phyloP scores from a whole-genome alignment of 73 alveolate species.

The Paramecium sonneborni region DNA sequence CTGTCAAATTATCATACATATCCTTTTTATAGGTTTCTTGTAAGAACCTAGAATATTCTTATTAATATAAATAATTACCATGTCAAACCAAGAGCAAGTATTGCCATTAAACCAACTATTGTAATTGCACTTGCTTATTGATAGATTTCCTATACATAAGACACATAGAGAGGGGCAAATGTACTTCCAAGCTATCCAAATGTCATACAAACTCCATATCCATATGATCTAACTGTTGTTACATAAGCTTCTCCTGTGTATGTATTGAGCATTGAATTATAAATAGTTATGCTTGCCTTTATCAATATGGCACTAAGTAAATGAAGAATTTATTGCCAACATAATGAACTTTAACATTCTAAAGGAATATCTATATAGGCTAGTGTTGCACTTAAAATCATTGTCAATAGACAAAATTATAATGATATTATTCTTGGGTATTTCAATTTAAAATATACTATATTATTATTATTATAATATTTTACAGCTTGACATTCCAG shows the following conservation, averaged over 20 bases:
- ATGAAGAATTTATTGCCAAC: constrained; percentile 28
- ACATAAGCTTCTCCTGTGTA: constrained; percentile 64
- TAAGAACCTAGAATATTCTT: constrained; percentile 7
- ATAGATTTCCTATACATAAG: not conserved
- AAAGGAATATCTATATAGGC: constrained; percentile 10
- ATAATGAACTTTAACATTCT: not conserved
- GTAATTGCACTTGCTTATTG: constrained; percentile 3
- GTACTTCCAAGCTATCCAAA: constrained; percentile 55
- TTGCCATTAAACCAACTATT: not conserved
- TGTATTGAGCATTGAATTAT: constrained; percentile 59
- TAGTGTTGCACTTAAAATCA: not conserved
- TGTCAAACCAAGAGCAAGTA: not conserved
- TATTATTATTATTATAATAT: not conserved
- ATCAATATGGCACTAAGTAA: constrained; percentile 45
- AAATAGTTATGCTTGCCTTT: constrained; percentile 17
- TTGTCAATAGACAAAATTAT: constrained; percentile 9
- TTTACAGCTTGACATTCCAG: constrained; percentile 31
- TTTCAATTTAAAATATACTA: constrained; percentile 49
- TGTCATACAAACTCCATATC: constrained; percentile 65
- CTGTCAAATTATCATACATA: constrained; percentile 31
- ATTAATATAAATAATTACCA: not conserved
- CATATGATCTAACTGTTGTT: constrained; percentile 60
- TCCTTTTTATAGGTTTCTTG: constrained; percentile 3
- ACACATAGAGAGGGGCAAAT: not conserved
- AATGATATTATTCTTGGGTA: constrained; percentile 9